Evolutionary conservation across 805 yeast genomes (phyloP).

Genomic region (Peterozyma xylosa): DNA sequence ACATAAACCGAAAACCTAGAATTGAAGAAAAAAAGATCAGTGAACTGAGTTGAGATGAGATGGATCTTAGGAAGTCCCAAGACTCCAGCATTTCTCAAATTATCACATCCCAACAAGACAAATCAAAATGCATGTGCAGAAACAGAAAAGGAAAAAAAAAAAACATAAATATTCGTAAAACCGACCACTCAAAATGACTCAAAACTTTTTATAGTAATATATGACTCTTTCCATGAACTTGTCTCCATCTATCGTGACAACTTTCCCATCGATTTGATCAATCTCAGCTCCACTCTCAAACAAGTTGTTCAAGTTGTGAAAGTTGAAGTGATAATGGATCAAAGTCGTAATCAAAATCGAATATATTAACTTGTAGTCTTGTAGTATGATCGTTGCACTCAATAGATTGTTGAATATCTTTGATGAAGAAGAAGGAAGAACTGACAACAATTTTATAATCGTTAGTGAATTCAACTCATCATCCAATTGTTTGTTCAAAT

Average conservation of each 20-base stretch:
- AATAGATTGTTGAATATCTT: constrained; percentile 17
- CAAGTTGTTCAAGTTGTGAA: constrained; percentile 20
- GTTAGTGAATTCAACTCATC: constrained; percentile 3
- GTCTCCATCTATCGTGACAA: constrained; percentile 16
- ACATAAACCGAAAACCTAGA: no score
- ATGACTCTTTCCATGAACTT: constrained; percentile 21
- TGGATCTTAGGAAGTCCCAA: no score
- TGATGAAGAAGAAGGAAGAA: constrained; percentile 6
- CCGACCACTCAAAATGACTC: background rate
- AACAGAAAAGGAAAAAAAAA: no score
- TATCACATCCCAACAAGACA: no score
- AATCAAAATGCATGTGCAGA: no score
- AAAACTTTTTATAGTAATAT: constrained; percentile 18
- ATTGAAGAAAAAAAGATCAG: no score
- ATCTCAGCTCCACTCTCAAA: constrained; percentile 10
- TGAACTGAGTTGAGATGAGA: no score
- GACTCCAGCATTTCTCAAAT: no score
- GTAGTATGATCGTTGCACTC: constrained; percentile 10
- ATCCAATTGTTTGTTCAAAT: constrained; percentile 4
- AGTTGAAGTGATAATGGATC: constrained; percentile 46
- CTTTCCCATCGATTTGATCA: constrained; percentile 4
- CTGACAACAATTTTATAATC: background rate
- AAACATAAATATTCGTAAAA: no score
- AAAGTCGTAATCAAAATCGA: constrained; percentile 32
- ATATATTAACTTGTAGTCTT: constrained; percentile 29